Base-by-base conservation (phyloP, 768 basidiomycete species). In the Agrocybe chaxingu region DNA sequence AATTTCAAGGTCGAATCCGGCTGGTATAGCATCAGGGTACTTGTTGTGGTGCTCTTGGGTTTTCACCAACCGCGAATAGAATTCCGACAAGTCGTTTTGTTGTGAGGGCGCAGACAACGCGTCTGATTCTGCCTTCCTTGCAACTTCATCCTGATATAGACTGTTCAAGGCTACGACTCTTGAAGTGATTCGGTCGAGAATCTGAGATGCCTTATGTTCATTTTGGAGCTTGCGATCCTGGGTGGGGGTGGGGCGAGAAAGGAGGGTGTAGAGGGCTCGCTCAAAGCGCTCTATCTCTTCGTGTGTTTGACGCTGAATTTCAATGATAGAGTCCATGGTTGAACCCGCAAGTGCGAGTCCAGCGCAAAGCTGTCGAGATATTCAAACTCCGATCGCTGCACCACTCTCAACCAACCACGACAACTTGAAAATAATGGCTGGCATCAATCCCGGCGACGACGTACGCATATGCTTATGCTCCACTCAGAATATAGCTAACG, bases 31-130 rank as follows among this genome's bases (percentile, higher is more conserved):
- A 73, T 95, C 89, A 74, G 94, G 94, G 79, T 98, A 94, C 77
- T 92, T 92, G 72, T 79, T 81, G 78, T 98, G 86, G 80, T 96
- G 92, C 66, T 95, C 93, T 74, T 95, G 92, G 70, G 98, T 85
- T 81, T 90, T 93, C 65, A 84, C 86, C 77, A 98, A 85, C 74
- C 97, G 87, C 68, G 86, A 76, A 74, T 99, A 98, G 75, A 99
- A 99, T 69, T 96, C 92, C 42, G 87, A 84, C 45, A 98, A 78
- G 70, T 98, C 82, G 69, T 82, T 80, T 42, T 79, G 79, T 58
- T 80, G 77, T 3, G 71, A 54, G 11, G 82, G 70, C 8, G 79
- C 74, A 34, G 88, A 86, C 5, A 92, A 69, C 9, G 75, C 57
- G 38, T 85, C 76, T 11, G 84, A 70, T 65, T 92, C 90, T n/a